Conservation (phyloP, 129 eudicot genomes). For the Smallanthus sonchifolius region DNA sequence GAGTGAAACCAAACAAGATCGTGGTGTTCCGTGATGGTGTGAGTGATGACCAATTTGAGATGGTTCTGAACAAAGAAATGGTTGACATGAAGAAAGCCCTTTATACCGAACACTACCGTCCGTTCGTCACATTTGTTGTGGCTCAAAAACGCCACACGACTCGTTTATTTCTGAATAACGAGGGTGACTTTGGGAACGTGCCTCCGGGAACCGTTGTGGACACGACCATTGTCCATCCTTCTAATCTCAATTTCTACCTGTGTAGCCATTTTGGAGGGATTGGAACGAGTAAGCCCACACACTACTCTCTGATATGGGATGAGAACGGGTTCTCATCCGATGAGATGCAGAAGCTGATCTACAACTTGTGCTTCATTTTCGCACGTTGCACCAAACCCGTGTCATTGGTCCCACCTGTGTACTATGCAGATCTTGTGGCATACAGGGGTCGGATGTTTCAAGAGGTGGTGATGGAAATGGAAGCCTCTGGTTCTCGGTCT, state of each 20-base stretch:
- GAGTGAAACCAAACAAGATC: constrained; percentile 48
- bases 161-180: constrained; percentile 44
- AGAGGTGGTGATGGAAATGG: constrained; percentile 42
- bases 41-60: constrained; percentile 74
- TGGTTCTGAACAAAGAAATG: constrained; percentile 68
- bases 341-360: constrained; percentile 52
- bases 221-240: constrained; percentile 48
- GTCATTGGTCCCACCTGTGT: constrained; percentile 77
- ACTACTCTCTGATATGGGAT: constrained; percentile 67
- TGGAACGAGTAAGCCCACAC: constrained; percentile 85
- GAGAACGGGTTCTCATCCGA: constrained; percentile 53
- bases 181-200: constrained; percentile 32
- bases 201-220: constrained; percentile 91
- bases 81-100: constrained; percentile 42
- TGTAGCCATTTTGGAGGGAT: constrained; percentile 68
- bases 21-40: constrained; percentile 85
- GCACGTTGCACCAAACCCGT: constrained; percentile 80
- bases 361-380: constrained; percentile 66
- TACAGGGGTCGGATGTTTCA: constrained; percentile 68
- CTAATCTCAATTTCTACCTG: constrained; percentile 61
- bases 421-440: constrained; percentile 81
- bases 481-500: constrained; percentile 11
- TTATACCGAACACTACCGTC: constrained; percentile 34
- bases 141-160: constrained; percentile 42
- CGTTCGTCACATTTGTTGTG: constrained; percentile 42